Evolutionary conservation across 331 rosid genomes (phyloP).

Genomic region (Malus hybrid): DNA sequence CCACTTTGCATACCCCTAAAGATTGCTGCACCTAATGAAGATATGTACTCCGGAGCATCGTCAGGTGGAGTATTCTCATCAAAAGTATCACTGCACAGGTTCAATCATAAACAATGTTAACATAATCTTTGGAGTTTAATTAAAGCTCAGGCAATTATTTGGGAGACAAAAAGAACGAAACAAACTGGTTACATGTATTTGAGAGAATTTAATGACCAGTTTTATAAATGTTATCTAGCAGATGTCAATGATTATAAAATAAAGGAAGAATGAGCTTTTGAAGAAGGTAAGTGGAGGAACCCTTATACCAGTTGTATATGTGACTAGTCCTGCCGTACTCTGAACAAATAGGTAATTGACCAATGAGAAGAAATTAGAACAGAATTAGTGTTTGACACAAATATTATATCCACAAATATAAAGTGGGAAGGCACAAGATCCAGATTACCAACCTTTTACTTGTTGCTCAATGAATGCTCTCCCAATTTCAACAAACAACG

Average conservation of each 20-base stretch:
- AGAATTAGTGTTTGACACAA: constrained; percentile 6
- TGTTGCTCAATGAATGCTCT: constrained; percentile 64
- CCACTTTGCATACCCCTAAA: constrained; percentile 73
- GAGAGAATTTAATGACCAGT: not conserved
- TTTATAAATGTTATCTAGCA: not conserved
- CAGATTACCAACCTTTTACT: constrained; percentile 41
- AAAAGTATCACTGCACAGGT: constrained; percentile 61
- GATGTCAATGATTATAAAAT: not conserved
- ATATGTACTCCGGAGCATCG: constrained; percentile 65
- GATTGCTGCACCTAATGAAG: constrained; percentile 61
- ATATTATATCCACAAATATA: not conserved
- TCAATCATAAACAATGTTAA: constrained; percentile 5
- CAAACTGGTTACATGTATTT: not conserved
- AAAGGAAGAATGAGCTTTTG: not conserved
- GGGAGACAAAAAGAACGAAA: not conserved
- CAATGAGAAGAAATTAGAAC: constrained; percentile 26
- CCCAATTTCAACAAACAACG: constrained; percentile 65
- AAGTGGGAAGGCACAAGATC: constrained; percentile 8
- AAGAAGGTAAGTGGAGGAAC: constrained; percentile 4
- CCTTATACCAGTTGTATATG: constrained; percentile 73
- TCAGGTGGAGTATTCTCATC: constrained; percentile 80
- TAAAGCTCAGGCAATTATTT: not conserved
- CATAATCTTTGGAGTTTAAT: not conserved
- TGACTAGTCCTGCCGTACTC: constrained; percentile 86
- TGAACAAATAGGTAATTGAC: constrained; percentile 26